Percentiles rank a stretch among this genome's conserved stretches.
These are phyloP conservation scores for Trifolium pratense DNA, from an alignment of 306 rosid species.

Conservation along the genomic window DNA sequence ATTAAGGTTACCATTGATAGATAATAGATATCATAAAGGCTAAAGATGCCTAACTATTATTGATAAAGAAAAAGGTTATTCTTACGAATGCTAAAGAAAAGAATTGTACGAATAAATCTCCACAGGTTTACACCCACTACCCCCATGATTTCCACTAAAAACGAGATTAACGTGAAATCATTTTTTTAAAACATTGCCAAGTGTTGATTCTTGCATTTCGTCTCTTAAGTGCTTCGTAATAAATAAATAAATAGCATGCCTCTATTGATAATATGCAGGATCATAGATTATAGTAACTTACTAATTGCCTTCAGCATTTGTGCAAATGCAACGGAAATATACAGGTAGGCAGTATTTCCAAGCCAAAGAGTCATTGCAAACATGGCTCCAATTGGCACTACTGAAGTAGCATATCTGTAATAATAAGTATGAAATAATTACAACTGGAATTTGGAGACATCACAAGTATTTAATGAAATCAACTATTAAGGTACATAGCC, in stretches of 20 bases:
- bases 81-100: too few species aligned
- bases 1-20: constrained; percentile 13
- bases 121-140: too few species aligned
- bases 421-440: constrained; percentile 50
- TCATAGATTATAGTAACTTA: constrained; percentile 55
- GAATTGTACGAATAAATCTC: too few species aligned
- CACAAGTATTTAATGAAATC: constrained; percentile 28
- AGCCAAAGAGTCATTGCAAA: constrained; percentile 99
- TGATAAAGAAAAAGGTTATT: background rate
- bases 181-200: too few species aligned
- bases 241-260: too few species aligned
- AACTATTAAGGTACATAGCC: constrained; percentile 3
- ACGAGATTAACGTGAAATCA: too few species aligned
- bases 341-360: constrained; percentile 97
- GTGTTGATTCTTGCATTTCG: too few species aligned
- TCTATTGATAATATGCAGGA: constrained; percentile 27
- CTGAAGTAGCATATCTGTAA: constrained; percentile 85
- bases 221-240: too few species aligned
- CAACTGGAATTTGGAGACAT: constrained; percentile 25
- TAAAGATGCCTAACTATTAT: constrained; percentile 36
- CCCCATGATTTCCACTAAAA: too few species aligned
- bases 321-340: constrained; percentile 96
- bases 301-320: constrained; percentile 99
- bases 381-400: constrained; percentile 95
- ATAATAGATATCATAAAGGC: constrained; percentile 32